Conservation (phyloP, 1,284 basidiomycete species). For the Tylopilus orsonianus region DNA sequence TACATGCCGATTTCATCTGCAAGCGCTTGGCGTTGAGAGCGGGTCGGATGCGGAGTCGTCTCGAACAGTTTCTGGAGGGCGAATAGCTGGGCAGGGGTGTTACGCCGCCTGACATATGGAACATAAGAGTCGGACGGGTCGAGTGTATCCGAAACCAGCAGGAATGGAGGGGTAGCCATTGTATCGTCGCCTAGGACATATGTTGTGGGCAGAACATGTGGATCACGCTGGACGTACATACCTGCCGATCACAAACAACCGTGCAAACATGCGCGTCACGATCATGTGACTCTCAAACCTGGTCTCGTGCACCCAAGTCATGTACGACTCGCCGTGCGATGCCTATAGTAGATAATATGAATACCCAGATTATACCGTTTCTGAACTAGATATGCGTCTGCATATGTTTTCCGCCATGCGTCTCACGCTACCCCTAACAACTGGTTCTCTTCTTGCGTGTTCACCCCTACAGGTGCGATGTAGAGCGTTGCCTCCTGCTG, state of each 20-base stretch:
- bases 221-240: background rate
- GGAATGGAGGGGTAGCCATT: constrained; percentile 17
- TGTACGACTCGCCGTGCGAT: no score
- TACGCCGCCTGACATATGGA: constrained; percentile 36
- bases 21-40: constrained; percentile 42
- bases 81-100: constrained; percentile 40
- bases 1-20: constrained; percentile 45
- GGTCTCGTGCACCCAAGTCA: constrained; percentile 21
- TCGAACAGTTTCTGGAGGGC: constrained; percentile 42
- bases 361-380: constrained; percentile 1
- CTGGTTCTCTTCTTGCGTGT: constrained; percentile 38
- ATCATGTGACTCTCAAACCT: constrained; percentile 26
- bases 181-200: background rate
- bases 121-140: constrained; percentile 16
- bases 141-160: background rate
- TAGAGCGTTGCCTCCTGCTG: constrained; percentile 24
- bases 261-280: constrained; percentile 23
- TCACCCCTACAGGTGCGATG: constrained; percentile 34
- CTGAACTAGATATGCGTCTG: constrained; percentile 8
- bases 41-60: constrained; percentile 42
- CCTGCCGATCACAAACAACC: constrained; percentile 22
- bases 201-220: background rate
- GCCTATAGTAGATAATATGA: constrained; percentile 13
- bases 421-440: constrained; percentile 31
- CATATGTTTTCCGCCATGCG: background rate